These are phyloP conservation scores for Naganishia sp. DNA, from an alignment of 1,284 basidiomycete genomes.

Conservation along the genomic window DNA sequence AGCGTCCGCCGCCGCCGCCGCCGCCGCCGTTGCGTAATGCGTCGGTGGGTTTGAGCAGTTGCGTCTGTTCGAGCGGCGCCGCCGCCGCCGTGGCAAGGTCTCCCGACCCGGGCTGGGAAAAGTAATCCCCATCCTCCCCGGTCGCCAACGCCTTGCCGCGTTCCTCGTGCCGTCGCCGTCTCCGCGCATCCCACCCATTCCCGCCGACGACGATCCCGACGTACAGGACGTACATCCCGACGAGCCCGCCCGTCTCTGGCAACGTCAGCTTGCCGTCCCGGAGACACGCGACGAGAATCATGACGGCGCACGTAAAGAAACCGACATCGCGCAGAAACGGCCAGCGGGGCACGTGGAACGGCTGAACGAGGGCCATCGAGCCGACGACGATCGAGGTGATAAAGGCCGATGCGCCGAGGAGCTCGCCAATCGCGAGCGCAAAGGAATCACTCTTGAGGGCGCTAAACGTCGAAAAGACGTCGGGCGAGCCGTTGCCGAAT, in stretches of 20 bases:
- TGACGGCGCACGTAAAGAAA: conserved; percentile 83
- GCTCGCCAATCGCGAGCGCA: conserved; percentile 87
- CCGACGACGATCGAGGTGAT: conserved; percentile 95
- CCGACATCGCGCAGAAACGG: conserved; percentile 90
- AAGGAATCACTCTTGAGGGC: conserved; percentile 85
- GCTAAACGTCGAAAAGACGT: conserved; percentile 91
- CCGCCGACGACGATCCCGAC: conserved; percentile 73
- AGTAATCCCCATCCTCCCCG: conserved; percentile 41
- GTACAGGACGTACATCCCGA: conserved; percentile 76
- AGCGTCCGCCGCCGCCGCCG: neutral
- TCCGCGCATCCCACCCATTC: conserved; percentile 68
- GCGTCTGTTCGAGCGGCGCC: neutral
- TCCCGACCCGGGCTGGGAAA: neutral
- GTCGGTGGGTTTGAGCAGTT: neutral
- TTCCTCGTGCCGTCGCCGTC: conserved; percentile 44
- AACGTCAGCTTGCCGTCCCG: conserved; percentile 72
- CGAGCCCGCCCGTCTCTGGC: conserved; percentile 73
- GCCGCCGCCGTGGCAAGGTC: neutral
- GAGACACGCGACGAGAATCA: conserved; percentile 71
- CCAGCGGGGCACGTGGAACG: conserved; percentile 76
- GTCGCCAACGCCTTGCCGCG: conserved; percentile 58
- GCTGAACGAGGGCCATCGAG: conserved; percentile 91
- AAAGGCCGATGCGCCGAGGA: conserved; percentile 92
- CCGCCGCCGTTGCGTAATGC: neutral
- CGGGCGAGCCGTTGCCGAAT: conserved; percentile 89